Evolutionary conservation across 1,284 basidiomycete species (phyloP).

Genomic region (Somion occarium): DNA sequence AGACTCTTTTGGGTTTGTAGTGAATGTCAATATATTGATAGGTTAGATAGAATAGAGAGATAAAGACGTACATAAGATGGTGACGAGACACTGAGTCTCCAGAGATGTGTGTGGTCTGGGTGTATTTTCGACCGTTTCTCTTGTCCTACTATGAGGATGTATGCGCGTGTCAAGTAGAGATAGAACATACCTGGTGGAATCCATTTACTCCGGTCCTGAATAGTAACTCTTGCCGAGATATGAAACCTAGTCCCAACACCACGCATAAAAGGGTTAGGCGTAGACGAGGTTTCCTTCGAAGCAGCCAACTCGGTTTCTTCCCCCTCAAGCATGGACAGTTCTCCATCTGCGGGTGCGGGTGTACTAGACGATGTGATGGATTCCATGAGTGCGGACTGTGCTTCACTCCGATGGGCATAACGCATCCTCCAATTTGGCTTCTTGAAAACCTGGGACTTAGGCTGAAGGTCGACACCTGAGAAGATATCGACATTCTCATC

Average conservation of each 20-base stretch:
- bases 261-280: not conserved
- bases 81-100: conserved; percentile 65
- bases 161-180: conserved; percentile 8
- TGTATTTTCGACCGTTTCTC: conserved; percentile 36
- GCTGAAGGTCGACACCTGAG: conserved; percentile 7
- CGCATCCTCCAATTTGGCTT: conserved; percentile 33
- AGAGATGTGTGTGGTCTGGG: conserved; percentile 52
- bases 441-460: not conserved
- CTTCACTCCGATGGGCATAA: conserved; percentile 41
- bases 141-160: too few relatives aligned
- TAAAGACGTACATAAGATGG: conserved; percentile 60
- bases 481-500: conserved; percentile 45
- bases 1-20: conserved; percentile 43
- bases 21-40: not conserved
- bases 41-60: conserved; percentile 4
- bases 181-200: conserved; percentile 45
- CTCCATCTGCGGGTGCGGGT: too few relatives aligned
- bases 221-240: conserved; percentile 53
- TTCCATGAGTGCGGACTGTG: conserved; percentile 10
- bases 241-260: conserved; percentile 54
- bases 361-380: not conserved
- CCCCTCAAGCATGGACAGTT: too few relatives aligned
- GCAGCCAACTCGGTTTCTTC: not conserved
- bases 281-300: not conserved
- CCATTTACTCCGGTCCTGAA: conserved; percentile 63